A percentile compares a stretch with the other conserved stretches of the same genome.
Evolutionary conservation across 352 stramenopile genomes (phyloP).

Genomic region (Phytopythium ostracodes): DNA sequence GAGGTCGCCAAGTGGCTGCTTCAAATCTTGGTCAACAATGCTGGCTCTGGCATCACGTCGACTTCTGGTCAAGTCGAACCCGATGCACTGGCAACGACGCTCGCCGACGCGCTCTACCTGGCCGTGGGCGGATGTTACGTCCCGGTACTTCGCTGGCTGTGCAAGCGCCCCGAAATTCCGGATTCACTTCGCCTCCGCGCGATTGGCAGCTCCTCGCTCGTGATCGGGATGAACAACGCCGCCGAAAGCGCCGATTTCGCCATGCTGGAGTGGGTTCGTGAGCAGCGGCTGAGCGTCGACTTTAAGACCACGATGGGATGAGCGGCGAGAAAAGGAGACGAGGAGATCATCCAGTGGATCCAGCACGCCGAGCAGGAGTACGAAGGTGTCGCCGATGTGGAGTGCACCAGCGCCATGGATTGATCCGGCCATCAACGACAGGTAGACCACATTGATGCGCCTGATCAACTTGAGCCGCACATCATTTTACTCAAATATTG

Average conservation of each 20-base stretch:
- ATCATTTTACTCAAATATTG: too few relatives aligned
- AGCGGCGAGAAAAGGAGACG: background rate
- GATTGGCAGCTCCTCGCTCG: background rate
- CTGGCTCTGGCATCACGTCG: background rate
- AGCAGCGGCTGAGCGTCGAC: background rate
- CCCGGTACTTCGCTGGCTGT: background rate
- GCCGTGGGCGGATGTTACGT: background rate
- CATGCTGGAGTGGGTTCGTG: background rate
- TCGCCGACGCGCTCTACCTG: background rate
- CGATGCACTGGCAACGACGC: background rate
- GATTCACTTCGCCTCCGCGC: background rate
- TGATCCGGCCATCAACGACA: too few relatives aligned
- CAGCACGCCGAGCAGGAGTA: background rate
- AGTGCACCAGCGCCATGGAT: too few relatives aligned
- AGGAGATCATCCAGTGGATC: background rate
- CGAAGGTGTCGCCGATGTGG: background rate
- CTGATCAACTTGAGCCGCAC: too few relatives aligned
- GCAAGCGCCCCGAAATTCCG: background rate
- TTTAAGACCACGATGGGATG: background rate
- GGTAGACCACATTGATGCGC: too few relatives aligned
- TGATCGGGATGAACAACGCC: constrained; percentile 2
- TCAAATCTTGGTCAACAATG: background rate
- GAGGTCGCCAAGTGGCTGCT: background rate
- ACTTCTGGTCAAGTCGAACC: background rate
- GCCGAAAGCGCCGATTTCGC: background rate